Evolutionary conservation across 2,329 filamentous ascomycete species (phyloP), one percentile per base, ranked within the genome.

Genomic region (Colletotrichum magnum): DNA sequence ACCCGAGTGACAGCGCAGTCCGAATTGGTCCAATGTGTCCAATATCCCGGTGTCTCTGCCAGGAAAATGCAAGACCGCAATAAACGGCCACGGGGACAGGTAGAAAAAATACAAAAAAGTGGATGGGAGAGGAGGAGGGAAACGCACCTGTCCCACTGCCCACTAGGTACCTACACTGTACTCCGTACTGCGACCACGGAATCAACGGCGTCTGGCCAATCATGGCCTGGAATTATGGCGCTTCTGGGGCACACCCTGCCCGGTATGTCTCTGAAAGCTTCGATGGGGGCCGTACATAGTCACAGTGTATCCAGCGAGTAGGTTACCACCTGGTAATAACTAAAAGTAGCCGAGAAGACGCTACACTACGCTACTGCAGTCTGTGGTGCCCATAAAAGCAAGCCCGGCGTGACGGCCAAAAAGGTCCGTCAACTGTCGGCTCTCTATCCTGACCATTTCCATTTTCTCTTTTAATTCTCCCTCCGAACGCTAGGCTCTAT

Each of bases 51-150:
- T 47, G 45, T 52, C 45, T 48, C 51, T 67, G 58, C 58, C 32
- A 56, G 58, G 36, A 58, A 58, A 45, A 26, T 47, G 24, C 47
- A 47, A 26, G 24, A 28, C n/a, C 43, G 61, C 45, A 24, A 4
- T 21, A 61, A 50, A 16, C 60, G 36, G 47, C 39, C 43, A 48
- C 52, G 53, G 65, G 47, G 65, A 41, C 65, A 68, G 65, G 47
- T 36, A 10, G 10, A 36, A 36, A 36, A 36, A 9, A 36, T 24
- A 36, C 7, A 21, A 59, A 54, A 64, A 64, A 58, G 64, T 58
- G 64, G 60, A 52, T 32, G 36, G 32, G 32, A 10, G 2, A 36
- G 28, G 28, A 36, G 32, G 32, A 36, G 39, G 51, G 26, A 52
- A 52, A 58, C 16, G 13, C 52, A 36, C n/a, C 21, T 45, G 48